Evolutionary conservation across 129 eudicot species (phyloP), one percentile per base, ranked within the genome.

Genomic region (Calendula officinalis): DNA sequence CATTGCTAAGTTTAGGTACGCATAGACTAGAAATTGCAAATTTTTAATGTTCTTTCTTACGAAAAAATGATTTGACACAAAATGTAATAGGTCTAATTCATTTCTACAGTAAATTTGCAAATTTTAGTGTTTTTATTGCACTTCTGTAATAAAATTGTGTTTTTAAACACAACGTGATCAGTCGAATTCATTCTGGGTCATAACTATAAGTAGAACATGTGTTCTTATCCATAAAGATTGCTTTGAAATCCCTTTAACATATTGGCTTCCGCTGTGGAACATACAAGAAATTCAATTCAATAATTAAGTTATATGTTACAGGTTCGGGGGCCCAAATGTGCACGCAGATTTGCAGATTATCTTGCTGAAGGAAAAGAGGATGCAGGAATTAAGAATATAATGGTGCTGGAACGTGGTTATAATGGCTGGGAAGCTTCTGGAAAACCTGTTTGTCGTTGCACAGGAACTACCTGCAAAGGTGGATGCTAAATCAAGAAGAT

Each of bases 271-370:
- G n/a, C n/a, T n/a, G n/a, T n/a, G n/a, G n/a, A n/a, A n/a, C n/a
- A n/a, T n/a, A n/a, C n/a, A n/a, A n/a, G n/a, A n/a, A n/a, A n/a
- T n/a, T n/a, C n/a, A n/a, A n/a, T n/a, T n/a, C n/a, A n/a, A n/a
- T n/a, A n/a, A n/a, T n/a, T n/a, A n/a, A n/a, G n/a, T n/a, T n/a
- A n/a, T n/a, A n/a, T n/a, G n/a, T n/a, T n/a, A n/a, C 71, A 91
- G 96, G 98, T 87, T 70, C 94, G 98, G 27, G 98, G 98, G 22
- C 96, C 98, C 1, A 91, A 81, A 69, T 91, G 96, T 75, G 98
- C 96, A 13, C 69, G 95, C 41, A 83, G 86, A 69, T 67, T 91
- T 59, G 85, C 83, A 17, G 91, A 88, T 15, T 85, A 85, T 77
- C 80, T 91, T 48, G 82, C 80, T 11, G 82, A 77, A 56, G 57